Base-by-base conservation (phyloP, 2,329 filamentous ascomycete species). In the Rasamsonia emersonii region DNA sequence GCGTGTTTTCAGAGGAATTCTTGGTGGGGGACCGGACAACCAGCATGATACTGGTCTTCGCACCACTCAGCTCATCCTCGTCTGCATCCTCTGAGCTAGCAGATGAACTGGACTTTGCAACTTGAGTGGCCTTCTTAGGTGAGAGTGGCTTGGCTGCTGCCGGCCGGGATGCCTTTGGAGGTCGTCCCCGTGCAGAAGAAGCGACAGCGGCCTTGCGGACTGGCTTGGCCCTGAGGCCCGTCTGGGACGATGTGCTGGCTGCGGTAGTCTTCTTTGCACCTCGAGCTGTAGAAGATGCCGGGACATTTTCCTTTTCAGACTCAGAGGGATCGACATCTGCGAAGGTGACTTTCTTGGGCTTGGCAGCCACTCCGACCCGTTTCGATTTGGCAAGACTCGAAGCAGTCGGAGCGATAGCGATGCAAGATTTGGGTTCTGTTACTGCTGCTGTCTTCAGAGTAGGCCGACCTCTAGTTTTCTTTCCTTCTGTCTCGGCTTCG, bases 311-410 rank as follows among this genome's bases (percentile, higher is more conserved):
- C 29, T 63, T 61, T 16, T 65, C 63, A 3, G 59, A 59, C 4
- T 59, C 59, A 3, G 53, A n/a, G n/a, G n/a, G n/a, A n/a, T n/a
- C 39, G 16, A 52, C 38, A 33, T 67, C 61, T 34, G 64, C 51
- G 39, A 68, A 68, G 3, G 64, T 67, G 15, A 69, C 66, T 24
- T 57, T 67, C 47, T 65, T 67, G 44, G 56, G 59, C 30, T 58
- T 53, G 1, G 51, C 49, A 7, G 51, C 48, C 5, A 52, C 53
- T 15, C 47, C 50, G 17, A 50, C 30, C 21, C 50, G 34, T 28
- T 51, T 58, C 24, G 55, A 51, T 8, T 50, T 46, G 1, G 38
- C 29, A 3, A 34, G 37, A 9, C 46, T 44, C 3, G 53, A 56
- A 18, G 47, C 44, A 0, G 51, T 56, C 8, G 49, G 30, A 9